Base-by-base conservation (phyloP, 2,329 filamentous ascomycete species). In the Venturia effusa region DNA sequence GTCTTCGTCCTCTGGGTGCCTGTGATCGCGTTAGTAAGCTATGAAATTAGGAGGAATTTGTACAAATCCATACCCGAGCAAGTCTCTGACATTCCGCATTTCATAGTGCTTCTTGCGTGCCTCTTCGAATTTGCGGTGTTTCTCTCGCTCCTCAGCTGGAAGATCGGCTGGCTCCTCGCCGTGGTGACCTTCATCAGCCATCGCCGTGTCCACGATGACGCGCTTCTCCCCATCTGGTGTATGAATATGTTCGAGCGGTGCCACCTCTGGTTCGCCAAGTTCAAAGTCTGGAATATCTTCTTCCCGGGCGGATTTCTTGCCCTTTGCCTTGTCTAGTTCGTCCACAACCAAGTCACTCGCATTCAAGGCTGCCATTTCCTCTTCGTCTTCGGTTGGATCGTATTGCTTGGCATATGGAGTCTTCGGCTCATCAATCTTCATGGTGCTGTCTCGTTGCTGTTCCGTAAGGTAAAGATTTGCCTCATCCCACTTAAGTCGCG, bases 381-480 rank as follows among this genome's bases (percentile, higher is more conserved):
- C 88, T 61, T 91, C 90, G 67, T 97, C 93, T 72, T 97, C 91
- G 51, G 86, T 75, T 4, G 92, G 92, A 72, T 97, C 90, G 76
- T 97, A 97, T 71, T 92, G 90, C 72, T 88, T 89, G 41, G 91
- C 94, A 74, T 93, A 99, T 4, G 94, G 94, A 8, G 94, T 99
- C 82, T 99, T 99, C 66, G 94, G 94, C 79, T 99, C 94, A 69
- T 92, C 90, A 68, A 99, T 99, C 82, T 97, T 99, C 94, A 99
- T 99, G 65, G 92, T 97, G 67, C 89, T 88, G 66, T 87, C 91
- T 76, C 90, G 92, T 77, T 97, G 91, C 76, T 97, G 93, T 78
- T 99, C 94, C 8, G 94, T 94, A 62, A 99, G 83, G 77, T 97
- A 99, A 39, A 99, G 83, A 73, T 99, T 99, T 57, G 90, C 94